Conservation (phyloP, 2,329 filamentous ascomycete species). For the Didymella segeticola region DNA sequence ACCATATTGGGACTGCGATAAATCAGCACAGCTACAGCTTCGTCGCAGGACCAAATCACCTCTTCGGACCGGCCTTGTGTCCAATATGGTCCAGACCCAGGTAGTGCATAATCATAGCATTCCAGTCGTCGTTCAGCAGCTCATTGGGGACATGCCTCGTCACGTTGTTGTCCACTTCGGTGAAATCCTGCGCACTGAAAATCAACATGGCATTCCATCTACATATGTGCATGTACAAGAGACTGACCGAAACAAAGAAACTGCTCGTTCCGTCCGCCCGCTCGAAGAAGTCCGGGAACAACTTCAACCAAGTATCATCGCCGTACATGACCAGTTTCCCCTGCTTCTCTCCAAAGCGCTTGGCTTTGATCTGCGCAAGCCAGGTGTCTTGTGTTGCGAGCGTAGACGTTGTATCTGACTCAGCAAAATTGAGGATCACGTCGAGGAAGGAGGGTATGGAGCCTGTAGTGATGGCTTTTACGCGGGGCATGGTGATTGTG, state of each 20-base stretch:
- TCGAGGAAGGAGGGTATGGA: slow-evolving; percentile 98
- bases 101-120: slow-evolving; percentile 92
- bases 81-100: slow-evolving; percentile 96
- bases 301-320: slow-evolving; percentile 97
- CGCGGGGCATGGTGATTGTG: slow-evolving; percentile 96
- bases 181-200: slow-evolving; percentile 75
- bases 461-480: slow-evolving; percentile 96
- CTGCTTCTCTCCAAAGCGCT: slow-evolving; percentile 47
- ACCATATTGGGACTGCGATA: slow-evolving; percentile 79
- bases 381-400: slow-evolving; percentile 91
- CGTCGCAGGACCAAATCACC: slow-evolving; percentile 54
- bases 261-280: slow-evolving; percentile 92
- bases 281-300: slow-evolving; percentile 89
- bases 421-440: slow-evolving; percentile 94
- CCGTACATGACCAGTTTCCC: slow-evolving; percentile 91
- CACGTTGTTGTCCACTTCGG: slow-evolving; percentile 96
- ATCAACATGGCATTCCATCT: slow-evolving; percentile 43
- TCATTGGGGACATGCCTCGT: slow-evolving; percentile 86
- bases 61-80: slow-evolving; percentile 89
- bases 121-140: slow-evolving; percentile 81
- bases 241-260: slow-evolving; percentile 93
- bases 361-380: slow-evolving; percentile 86
- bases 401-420: slow-evolving; percentile 89
- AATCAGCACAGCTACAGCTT: slow-evolving; percentile 16
- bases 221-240: slow-evolving; percentile 35